Conservation (phyloP, 2,329 filamentous ascomycete genomes). For the Rhinocladiella mackenziei region DNA sequence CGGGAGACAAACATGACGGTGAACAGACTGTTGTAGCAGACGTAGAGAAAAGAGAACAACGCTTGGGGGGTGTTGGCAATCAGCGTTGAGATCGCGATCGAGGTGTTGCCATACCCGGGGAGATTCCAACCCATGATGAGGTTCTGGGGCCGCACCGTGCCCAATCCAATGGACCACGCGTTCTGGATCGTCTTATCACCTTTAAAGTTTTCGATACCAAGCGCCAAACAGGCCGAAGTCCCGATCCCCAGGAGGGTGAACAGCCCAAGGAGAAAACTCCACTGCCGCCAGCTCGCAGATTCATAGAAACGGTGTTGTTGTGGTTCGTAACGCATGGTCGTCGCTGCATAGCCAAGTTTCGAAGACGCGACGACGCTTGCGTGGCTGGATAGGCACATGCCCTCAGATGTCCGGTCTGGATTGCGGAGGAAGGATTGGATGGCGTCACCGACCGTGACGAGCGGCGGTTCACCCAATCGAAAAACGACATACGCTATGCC, state of each 20-base stretch:
- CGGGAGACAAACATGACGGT: conserved; percentile 46
- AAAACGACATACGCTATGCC: conserved; percentile 24
- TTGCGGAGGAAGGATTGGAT: conserved; percentile 37
- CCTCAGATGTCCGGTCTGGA: conserved; percentile 33
- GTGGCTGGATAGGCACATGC: conserved; percentile 30
- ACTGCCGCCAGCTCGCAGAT: conserved; percentile 24
- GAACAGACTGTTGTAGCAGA: conserved; percentile 37
- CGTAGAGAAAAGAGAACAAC: conserved; percentile 37
- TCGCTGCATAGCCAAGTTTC: conserved; percentile 15
- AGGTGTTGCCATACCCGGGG: conserved; percentile 19
- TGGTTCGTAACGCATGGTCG: conserved; percentile 21
- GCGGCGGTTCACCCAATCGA: conserved; percentile 20
- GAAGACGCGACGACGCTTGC: conserved; percentile 18
- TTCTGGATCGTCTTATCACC: conserved; percentile 25
- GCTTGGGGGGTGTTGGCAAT: conserved; percentile 39
- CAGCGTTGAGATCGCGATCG: conserved; percentile 22
- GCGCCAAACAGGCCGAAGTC: conserved; percentile 14
- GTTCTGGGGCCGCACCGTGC: conserved; percentile 15
- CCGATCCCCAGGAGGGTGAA: conserved; percentile 18
- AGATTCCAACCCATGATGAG: conserved; percentile 22
- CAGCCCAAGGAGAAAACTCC: conserved; percentile 20
- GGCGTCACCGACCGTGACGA: conserved; percentile 38
- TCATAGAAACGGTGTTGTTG: conserved; percentile 19
- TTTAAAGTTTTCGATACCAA: conserved; percentile 17
- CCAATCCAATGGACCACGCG: conserved; percentile 22